These are phyloP conservation scores for Hypoxylon intermedium DNA, from an alignment of 495 filamentous ascomycete species.

Conservation along the genomic window DNA sequence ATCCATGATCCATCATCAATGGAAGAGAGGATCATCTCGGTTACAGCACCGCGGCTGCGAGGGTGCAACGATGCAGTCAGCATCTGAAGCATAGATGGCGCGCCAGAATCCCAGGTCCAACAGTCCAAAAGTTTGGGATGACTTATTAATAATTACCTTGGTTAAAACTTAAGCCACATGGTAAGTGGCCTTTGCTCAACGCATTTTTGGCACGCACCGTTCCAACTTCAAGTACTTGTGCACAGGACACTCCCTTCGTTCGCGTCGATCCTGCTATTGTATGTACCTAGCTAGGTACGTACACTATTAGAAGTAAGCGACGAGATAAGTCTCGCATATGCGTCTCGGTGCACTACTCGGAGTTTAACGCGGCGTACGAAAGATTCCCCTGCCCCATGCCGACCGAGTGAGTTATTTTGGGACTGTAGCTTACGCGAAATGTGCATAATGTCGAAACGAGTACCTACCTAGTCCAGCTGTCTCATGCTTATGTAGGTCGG, in stretches of 20 bases:
- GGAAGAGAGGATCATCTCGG: slow-evolving; percentile 24
- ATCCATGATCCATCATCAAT: slow-evolving; percentile 2
- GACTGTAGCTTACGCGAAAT: neutral
- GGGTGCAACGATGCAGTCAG: slow-evolving; percentile 15
- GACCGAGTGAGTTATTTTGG: neutral
- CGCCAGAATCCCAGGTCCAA: slow-evolving; percentile 12
- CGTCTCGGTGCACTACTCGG: neutral
- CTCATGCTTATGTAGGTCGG: too few relatives aligned
- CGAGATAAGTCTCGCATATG: neutral
- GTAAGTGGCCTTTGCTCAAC: too few relatives aligned
- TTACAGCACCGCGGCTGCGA: slow-evolving; percentile 19
- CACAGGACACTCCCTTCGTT: too few relatives aligned
- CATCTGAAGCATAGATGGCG: slow-evolving; percentile 26
- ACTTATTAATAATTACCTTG: neutral
- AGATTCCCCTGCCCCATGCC: neutral
- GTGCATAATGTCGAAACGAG: too few relatives aligned
- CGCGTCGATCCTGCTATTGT: neutral
- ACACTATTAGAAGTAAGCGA: too few relatives aligned
- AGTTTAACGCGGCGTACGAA: neutral
- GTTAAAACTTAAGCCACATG: slow-evolving; percentile 11
- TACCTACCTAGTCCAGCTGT: neutral
- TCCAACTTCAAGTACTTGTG: too few relatives aligned
- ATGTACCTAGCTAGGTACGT: neutral
- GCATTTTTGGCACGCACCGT: too few relatives aligned
- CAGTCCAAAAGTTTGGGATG: slow-evolving; percentile 6